A percentile compares a stretch with the other conserved stretches of the same genome.
Conservation (phyloP, 768 basidiomycete genomes). For the Hygrocybe coccinea region DNA sequence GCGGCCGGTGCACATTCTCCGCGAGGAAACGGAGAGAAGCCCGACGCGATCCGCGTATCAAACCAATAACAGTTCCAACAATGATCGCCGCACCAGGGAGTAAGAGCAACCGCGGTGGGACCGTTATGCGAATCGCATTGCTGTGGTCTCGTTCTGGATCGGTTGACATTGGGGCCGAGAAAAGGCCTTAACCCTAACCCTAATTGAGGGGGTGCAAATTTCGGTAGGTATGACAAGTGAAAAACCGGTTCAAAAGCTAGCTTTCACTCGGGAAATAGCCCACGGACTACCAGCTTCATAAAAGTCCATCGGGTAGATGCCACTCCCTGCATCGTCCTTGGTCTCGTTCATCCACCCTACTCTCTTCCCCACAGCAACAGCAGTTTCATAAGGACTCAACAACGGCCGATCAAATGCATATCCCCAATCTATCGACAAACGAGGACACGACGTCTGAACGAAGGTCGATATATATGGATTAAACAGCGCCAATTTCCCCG, state of each 20-base stretch:
- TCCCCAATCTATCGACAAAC: slow-evolving; percentile 97
- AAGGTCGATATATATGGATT: slow-evolving; percentile 79
- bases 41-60: slow-evolving; percentile 63
- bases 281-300: slow-evolving; percentile 78
- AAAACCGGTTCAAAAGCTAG: neutral
- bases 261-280: slow-evolving; percentile 62
- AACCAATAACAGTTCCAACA: slow-evolving; percentile 64
- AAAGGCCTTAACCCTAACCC: slow-evolving; percentile 7
- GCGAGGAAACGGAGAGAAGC: slow-evolving; percentile 80
- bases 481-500: slow-evolving; percentile 86
- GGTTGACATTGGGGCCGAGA: no score
- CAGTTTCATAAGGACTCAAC: slow-evolving; percentile 89
- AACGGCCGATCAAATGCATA: slow-evolving; percentile 89
- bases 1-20: slow-evolving; percentile 88
- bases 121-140: slow-evolving; percentile 31
- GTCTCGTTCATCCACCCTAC: slow-evolving; percentile 57
- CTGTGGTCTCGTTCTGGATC: neutral
- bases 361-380: slow-evolving; percentile 71
- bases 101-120: slow-evolving; percentile 56
- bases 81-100: slow-evolving; percentile 58
- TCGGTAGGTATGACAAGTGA: neutral
- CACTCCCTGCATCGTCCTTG: slow-evolving; percentile 25
- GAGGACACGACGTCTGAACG: slow-evolving; percentile 94
- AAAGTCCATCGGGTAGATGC: slow-evolving; percentile 93
- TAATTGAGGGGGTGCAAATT: neutral